Base-by-base conservation (phyloP, 148 eudicot genomes). In the Rhododendron vialii region DNA sequence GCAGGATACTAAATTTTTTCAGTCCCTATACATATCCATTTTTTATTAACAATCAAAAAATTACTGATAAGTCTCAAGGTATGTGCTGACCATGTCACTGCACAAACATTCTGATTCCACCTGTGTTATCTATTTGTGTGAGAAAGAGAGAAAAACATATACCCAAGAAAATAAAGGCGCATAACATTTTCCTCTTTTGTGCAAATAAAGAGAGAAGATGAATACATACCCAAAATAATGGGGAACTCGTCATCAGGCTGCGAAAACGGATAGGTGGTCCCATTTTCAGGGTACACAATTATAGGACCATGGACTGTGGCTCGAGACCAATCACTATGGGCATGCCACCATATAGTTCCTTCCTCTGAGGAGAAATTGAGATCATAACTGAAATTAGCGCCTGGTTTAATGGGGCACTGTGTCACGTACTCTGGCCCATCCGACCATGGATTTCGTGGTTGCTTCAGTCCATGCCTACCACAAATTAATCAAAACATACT, bases 271-370 rank as follows among this genome's bases (percentile, higher is more conserved):
- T 81, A 81, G 13, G n/a, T 15, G 38, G 38, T 81, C 3, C 83
- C 83, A 18, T 51, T 26, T 7, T 7, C 5, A 53, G 83, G 83
- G n/a, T 81, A 30, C 12, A 81, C 13, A 8, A 81, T 81, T 35
- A 81, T 53, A 1, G 83, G 50, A 28, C 83, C 83, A 53, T 81
- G 83, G 0, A 81, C 83, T 1, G 83, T 81, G 24, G 83, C 83
- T 51, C 83, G 83, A 28, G 67, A 13, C 83, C 83, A 81, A 36
- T 81, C 67, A 81, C 82, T 80, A 4, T 80, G 82, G 9, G 82
- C 82, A 26, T 80, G 82, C 82, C 82, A 80, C 82, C 82, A 80
- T 3, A 80, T 30, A 7, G 82, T 80, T 2, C 82, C 82, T 80
- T 80, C 82, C 36, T 80, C 82, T 0, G 36, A n/a, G 6, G 82